phyloP scores from a whole-genome alignment of 2,329 filamentous ascomycete genomes.

The Fusarium pseudonygamai region DNA sequence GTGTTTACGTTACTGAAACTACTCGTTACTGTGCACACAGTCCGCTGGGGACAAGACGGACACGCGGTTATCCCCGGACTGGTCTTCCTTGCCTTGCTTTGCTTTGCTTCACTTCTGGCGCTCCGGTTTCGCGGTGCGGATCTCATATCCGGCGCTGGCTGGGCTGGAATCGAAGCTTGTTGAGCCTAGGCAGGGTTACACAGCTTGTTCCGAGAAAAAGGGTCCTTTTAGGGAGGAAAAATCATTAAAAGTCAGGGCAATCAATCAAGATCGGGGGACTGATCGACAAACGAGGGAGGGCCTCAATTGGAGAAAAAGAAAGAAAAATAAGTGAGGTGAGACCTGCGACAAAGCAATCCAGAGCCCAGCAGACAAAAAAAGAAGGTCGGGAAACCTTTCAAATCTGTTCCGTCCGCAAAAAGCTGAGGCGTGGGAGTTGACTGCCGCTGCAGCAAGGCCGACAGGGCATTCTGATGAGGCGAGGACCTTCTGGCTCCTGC shows the following conservation, averaged over 20 bases:
- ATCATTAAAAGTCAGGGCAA: slow-evolving; percentile 3
- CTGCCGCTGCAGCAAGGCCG: slow-evolving; percentile 9
- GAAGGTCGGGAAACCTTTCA: background rate
- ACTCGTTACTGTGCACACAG: slow-evolving; percentile 21
- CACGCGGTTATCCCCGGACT: slow-evolving; percentile 39
- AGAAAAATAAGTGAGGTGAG: slow-evolving; percentile 18
- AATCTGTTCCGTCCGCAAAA: background rate
- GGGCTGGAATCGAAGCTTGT: slow-evolving; percentile 29
- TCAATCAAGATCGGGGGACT: slow-evolving; percentile 5
- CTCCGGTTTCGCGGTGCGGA: slow-evolving; percentile 32
- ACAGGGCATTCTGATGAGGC: background rate
- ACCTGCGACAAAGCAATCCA: slow-evolving; percentile 7
- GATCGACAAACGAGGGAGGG: background rate
- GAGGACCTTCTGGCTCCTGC: slow-evolving; percentile 2
- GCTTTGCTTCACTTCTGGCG: slow-evolving; percentile 2
- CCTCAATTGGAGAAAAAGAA: slow-evolving; percentile 4
- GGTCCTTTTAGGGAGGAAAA: slow-evolving; percentile 13
- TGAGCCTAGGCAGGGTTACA: slow-evolving; percentile 17
- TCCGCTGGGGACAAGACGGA: slow-evolving; percentile 35
- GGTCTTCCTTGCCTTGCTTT: slow-evolving; percentile 24
- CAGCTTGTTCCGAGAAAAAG: slow-evolving; percentile 17
- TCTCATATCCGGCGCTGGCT: slow-evolving; percentile 38
- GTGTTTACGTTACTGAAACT: slow-evolving; percentile 43
- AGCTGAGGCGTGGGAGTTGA: background rate
- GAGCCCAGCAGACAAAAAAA: slow-evolving; percentile 19